These are phyloP conservation scores for Myxozyma monticola DNA, from an alignment of 805 yeast species.

Conservation along the genomic window DNA sequence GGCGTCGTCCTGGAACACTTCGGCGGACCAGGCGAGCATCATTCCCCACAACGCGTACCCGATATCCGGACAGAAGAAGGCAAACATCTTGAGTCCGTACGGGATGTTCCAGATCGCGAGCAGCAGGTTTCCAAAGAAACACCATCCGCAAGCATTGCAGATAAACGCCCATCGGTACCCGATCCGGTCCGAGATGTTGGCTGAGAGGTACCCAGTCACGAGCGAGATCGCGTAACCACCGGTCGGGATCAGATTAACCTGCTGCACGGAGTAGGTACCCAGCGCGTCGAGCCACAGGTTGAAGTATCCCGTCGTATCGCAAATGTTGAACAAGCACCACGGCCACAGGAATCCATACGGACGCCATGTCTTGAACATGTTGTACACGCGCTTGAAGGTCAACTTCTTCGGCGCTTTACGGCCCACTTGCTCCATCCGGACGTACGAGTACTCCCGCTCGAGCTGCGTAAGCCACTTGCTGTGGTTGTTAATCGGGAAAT, in stretches of 20 bases:
- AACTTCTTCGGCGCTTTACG: slow-evolving; percentile 26
- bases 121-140: slow-evolving; percentile 36
- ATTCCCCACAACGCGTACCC: slow-evolving; percentile 30
- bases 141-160: slow-evolving; percentile 23
- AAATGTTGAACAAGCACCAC: slow-evolving; percentile 21
- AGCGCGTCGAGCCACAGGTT: slow-evolving; percentile 39
- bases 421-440: slow-evolving; percentile 26
- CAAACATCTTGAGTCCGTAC: slow-evolving; percentile 38
- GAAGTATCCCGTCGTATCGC: slow-evolving; percentile 34
- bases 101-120: slow-evolving; percentile 47
- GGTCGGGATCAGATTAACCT: slow-evolving; percentile 40
- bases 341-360: slow-evolving; percentile 26
- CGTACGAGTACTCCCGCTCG: slow-evolving; percentile 26
- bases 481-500: slow-evolving; percentile 57
- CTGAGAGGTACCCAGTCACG: slow-evolving; percentile 34
- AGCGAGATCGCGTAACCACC: slow-evolving; percentile 40
- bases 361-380: slow-evolving; percentile 21
- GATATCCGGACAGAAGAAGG: slow-evolving; percentile 28
- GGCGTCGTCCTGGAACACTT: slow-evolving; percentile 36
- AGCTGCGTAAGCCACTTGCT: slow-evolving; percentile 47
- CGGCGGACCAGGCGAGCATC: slow-evolving; percentile 35
- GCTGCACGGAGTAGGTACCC: slow-evolving; percentile 32
- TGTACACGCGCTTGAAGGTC: slow-evolving; percentile 11
- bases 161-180: slow-evolving; percentile 39
- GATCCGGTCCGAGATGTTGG: slow-evolving; percentile 38